These are phyloP conservation scores for Phytopythium sindhum DNA, from an alignment of 352 stramenopile genomes.

Conservation along the genomic window DNA sequence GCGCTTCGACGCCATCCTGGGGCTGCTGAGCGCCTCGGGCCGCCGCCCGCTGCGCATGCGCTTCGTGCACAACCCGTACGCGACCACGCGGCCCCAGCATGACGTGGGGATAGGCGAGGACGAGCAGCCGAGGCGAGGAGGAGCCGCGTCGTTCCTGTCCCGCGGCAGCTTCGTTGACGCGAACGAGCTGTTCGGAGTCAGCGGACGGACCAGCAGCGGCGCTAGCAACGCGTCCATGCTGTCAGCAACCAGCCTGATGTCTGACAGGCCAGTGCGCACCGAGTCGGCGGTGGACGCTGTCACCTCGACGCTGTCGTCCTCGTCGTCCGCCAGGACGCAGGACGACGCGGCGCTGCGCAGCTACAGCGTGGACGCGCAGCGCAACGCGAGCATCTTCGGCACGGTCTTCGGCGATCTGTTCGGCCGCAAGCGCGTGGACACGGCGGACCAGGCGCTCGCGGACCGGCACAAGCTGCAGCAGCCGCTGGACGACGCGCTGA, in stretches of 20 bases:
- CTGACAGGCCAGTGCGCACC: neutral
- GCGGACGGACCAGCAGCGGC: constrained; percentile 16
- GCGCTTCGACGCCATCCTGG: constrained; percentile 62
- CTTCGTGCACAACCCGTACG: constrained; percentile 61
- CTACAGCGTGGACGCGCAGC: constrained; percentile 49
- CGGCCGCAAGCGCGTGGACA: constrained; percentile 52
- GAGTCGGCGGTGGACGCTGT: neutral
- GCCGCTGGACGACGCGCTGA: constrained; percentile 12
- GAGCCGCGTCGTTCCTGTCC: neutral
- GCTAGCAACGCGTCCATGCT: constrained; percentile 10
- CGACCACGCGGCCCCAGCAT: constrained; percentile 4
- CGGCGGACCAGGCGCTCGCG: constrained; percentile 32
- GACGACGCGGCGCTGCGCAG: constrained; percentile 23
- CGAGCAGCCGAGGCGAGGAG: neutral
- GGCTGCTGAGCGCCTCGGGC: constrained; percentile 13
- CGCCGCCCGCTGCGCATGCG: constrained; percentile 46
- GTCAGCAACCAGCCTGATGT: neutral
- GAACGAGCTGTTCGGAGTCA: neutral
- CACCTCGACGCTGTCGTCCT: neutral
- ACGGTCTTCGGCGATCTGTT: constrained; percentile 74
- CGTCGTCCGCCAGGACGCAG: neutral
- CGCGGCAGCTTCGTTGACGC: constrained; percentile 6
- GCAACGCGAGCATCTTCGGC: constrained; percentile 46
- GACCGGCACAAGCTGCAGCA: constrained; percentile 38
- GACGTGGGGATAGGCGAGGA: neutral